Conservation (phyloP, 352 stramenopile species). For the Thalassiosira exigua region DNA sequence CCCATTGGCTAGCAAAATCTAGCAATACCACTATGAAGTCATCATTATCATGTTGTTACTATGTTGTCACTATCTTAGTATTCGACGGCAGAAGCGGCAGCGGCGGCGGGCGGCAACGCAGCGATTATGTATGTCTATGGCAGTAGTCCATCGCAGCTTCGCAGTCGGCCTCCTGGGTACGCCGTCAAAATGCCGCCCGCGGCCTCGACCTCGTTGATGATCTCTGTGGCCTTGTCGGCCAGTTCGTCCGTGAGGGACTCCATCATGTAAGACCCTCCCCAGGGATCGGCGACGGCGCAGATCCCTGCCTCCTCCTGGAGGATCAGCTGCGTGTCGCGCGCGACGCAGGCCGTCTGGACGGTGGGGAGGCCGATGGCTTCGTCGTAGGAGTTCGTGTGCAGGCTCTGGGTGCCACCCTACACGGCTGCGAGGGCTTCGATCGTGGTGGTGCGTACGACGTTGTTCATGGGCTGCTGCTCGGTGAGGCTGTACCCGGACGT, state of each 20-base stretch:
- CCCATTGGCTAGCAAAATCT: too few species aligned
- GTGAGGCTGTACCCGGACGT: constrained; percentile 96
- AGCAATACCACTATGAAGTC: too few species aligned
- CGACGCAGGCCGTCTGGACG: constrained; percentile 94
- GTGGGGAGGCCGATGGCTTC: constrained; percentile 96
- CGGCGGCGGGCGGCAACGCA: too few species aligned
- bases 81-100: too few species aligned
- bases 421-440: constrained; percentile 94
- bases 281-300: constrained; percentile 93
- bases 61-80: too few species aligned
- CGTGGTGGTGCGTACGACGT: constrained; percentile 96
- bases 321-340: constrained; percentile 97
- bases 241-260: constrained; percentile 92
- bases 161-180: too few species aligned
- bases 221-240: constrained; percentile 78
- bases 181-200: constrained; percentile 97
- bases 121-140: too few species aligned
- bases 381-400: constrained; percentile 98
- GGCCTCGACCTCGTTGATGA: constrained; percentile 90
- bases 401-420: constrained; percentile 94
- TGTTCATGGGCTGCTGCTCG: constrained; percentile 98
- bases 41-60: too few species aligned
- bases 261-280: constrained; percentile 97
- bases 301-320: constrained; percentile 96
- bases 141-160: too few species aligned